Base-by-base conservation (phyloP, 169 alveolate genomes). In the Cryptosporidium bovis region DNA sequence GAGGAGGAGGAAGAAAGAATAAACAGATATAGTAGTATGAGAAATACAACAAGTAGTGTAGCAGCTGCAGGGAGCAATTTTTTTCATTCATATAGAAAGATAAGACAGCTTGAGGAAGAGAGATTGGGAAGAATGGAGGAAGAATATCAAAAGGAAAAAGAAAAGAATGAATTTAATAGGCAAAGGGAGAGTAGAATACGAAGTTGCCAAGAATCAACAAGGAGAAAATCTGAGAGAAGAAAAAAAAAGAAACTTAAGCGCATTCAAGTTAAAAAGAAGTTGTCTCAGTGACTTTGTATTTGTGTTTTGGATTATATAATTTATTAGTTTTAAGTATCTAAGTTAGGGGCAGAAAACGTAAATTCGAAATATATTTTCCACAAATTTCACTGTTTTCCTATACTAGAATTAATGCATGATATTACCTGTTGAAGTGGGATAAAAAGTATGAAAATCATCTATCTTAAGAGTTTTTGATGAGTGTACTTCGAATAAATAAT, bases 11-110 rank as follows among this genome's bases (percentile, higher is more conserved):
- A 71, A 18, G 53, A 60, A 40, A 51, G 46, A 58, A 40, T 20
- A 0, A 33, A 82, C 18, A 56, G 60, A 53, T 12, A 64, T 24
- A 92, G 83, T 66, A 90, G 71, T 20, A 82, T 90, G 31, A 67
- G 82, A 36, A 90, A 90, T 51, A 93, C 82, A 16, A 65, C 92
- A 65, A 90, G 93, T 20, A 46, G 87, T 31, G 60, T 64, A 20
- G 92, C 93, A n/a, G 93, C 90, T 20, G 93, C 93, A 34, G 93
- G 93, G 27, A 90, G 93, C 36, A 90, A 90, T 62, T 90, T 89
- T 65, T 90, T 90, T 55, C 90, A 90, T 64, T 58, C 71, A 13
- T 90, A 90, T 65, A 64, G 93, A 64, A 66, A 62, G 48, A 40
- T 56, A 31, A 62, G 82, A 18, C 34, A 56, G 20, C 64, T 60